Evolutionary conservation across 371 early-diverging fungal genomes (phyloP).

Genomic region (Syncephalastrum monosporum): DNA sequence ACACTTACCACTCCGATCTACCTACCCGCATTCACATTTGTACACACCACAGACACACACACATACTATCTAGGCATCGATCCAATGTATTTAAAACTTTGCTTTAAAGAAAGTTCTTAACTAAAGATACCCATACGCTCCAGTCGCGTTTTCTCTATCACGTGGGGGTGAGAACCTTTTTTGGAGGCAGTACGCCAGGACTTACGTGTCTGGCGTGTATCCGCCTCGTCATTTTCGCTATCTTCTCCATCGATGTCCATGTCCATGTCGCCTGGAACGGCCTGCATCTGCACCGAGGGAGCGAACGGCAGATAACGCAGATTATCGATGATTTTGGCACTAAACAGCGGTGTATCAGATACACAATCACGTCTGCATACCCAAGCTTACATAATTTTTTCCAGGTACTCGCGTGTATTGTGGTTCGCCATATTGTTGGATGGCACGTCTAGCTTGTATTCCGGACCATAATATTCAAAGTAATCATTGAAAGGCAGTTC

Average conservation of each 20-base stretch:
- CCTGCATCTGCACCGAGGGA: slow-evolving; percentile 95
- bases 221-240: slow-evolving; percentile 47
- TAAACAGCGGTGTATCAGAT: slow-evolving; percentile 14
- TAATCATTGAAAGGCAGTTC: slow-evolving; percentile 95
- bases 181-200: background rate
- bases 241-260: slow-evolving; percentile 48
- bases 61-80: too few species aligned
- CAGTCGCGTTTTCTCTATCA: slow-evolving; percentile 7
- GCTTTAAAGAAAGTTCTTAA: too few species aligned
- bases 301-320: slow-evolving; percentile 84
- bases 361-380: background rate
- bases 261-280: slow-evolving; percentile 49
- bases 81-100: too few species aligned
- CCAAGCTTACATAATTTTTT: slow-evolving; percentile 70
- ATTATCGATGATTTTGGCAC: slow-evolving; percentile 84
- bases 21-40: too few species aligned
- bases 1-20: too few species aligned
- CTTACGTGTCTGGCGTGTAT: slow-evolving; percentile 44
- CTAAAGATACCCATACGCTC: slow-evolving; percentile 17
- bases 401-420: slow-evolving; percentile 89
- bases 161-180: too few species aligned
- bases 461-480: slow-evolving; percentile 93
- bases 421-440: slow-evolving; percentile 96
- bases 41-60: too few species aligned
- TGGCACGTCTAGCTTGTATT: slow-evolving; percentile 91